Evolutionary conservation across 352 stramenopile genomes (phyloP).

Genomic region (Phytophthora pini): DNA sequence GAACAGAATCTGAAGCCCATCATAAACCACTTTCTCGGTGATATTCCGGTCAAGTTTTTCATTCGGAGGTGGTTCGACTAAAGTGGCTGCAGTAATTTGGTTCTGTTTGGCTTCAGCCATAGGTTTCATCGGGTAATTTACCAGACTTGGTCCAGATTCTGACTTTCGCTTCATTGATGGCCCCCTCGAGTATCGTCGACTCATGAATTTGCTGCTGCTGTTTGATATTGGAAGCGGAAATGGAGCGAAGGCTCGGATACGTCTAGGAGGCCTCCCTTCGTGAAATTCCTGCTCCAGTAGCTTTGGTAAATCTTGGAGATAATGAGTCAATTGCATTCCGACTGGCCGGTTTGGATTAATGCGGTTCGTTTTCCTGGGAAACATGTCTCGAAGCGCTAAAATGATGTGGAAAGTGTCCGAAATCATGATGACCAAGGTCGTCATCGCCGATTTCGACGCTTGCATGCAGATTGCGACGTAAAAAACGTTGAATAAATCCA

Average conservation of each 20-base stretch:
- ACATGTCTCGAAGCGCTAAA: constrained; percentile 17
- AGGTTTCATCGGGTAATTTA: neutral
- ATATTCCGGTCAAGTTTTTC: neutral
- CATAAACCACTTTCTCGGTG: neutral
- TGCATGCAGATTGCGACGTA: constrained; percentile 42
- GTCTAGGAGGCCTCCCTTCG: neutral
- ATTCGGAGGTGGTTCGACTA: neutral
- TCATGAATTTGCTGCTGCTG: neutral
- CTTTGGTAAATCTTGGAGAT: constrained; percentile 7
- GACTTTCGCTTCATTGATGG: neutral
- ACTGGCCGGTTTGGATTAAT: too few species aligned
- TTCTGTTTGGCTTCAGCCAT: neutral
- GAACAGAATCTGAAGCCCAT: constrained; percentile 29
- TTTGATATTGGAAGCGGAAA: constrained; percentile 12
- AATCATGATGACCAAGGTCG: constrained; percentile 15
- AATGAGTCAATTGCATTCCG: neutral
- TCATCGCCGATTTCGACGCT: constrained; percentile 11
- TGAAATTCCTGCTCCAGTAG: neutral
- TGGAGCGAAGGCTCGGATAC: constrained; percentile 11
- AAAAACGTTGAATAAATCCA: constrained; percentile 38
- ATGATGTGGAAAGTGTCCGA: constrained; percentile 11
- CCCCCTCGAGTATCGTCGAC: constrained; percentile 3
- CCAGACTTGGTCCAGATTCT: neutral
- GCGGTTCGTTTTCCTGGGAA: neutral
- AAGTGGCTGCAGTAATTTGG: constrained; percentile 2